phyloP scores from a whole-genome alignment of 176 grass and related monocot species.

The Poa pratensis region DNA sequence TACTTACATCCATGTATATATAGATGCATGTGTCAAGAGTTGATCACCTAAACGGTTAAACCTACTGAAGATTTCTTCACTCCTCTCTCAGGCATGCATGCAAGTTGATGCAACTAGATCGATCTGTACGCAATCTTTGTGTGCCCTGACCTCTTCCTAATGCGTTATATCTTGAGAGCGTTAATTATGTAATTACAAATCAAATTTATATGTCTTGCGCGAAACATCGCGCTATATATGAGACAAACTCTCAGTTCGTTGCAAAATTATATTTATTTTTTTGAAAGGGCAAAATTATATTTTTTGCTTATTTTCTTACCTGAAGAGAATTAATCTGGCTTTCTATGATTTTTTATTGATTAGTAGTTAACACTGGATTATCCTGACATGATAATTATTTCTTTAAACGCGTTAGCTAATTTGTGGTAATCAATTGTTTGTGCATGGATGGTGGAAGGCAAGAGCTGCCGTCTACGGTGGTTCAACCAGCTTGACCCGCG shows the following conservation, averaged over 20 bases:
- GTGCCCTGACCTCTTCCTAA: slow-evolving; percentile 34
- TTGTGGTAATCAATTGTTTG: neutral
- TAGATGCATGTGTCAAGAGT: slow-evolving; percentile 50
- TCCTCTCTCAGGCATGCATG: slow-evolving; percentile 20
- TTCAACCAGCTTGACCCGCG: slow-evolving; percentile 91
- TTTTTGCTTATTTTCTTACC: neutral
- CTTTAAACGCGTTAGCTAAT: neutral
- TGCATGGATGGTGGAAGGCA: slow-evolving; percentile 46
- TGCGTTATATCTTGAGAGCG: neutral
- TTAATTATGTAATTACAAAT: neutral
- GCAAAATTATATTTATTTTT: too few relatives aligned
- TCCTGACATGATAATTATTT: neutral
- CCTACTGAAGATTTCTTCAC: slow-evolving; percentile 18
- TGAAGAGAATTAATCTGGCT: neutral
- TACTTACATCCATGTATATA: slow-evolving; percentile 32
- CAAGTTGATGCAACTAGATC: slow-evolving; percentile 30
- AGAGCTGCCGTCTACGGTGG: slow-evolving; percentile 96
- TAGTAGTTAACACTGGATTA: neutral
- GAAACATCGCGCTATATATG: neutral
- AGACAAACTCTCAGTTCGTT: neutral
- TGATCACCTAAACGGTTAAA: slow-evolving; percentile 55
- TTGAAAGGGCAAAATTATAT: too few relatives aligned
- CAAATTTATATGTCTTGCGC: neutral
- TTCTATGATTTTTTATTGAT: neutral
- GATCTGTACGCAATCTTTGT: slow-evolving; percentile 27